Conservation (phyloP, 192 early-diverging fungal species). For the Mortierella alpina region DNA sequence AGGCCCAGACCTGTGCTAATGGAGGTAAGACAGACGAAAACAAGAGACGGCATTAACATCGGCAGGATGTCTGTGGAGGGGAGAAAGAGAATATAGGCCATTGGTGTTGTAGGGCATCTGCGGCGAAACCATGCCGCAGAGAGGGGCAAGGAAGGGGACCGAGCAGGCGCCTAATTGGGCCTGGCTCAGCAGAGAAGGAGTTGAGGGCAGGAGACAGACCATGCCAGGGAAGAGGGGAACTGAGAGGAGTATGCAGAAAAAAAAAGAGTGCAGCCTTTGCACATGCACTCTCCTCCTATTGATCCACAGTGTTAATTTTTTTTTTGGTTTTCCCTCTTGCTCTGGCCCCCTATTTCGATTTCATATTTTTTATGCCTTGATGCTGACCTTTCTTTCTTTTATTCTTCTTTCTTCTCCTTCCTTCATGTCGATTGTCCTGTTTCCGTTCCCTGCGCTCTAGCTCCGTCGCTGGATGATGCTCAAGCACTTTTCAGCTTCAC, state of each 20-base stretch:
- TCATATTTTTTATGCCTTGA: constrained; percentile 1
- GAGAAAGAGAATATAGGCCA: too few species aligned
- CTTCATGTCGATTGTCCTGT: background rate
- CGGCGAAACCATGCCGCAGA: too few species aligned
- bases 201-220: too few species aligned
- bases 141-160: too few species aligned
- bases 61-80: too few species aligned
- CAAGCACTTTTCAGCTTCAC: constrained; percentile 38
- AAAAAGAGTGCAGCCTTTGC: background rate
- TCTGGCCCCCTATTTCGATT: background rate
- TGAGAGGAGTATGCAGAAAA: too few species aligned
- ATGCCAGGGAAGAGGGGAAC: too few species aligned
- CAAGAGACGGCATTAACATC: too few species aligned
- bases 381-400: background rate
- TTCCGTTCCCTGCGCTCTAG: constrained; percentile 3
- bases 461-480: constrained; percentile 35
- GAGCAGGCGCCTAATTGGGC: too few species aligned
- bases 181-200: too few species aligned
- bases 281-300: background rate
- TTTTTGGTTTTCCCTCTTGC: background rate
- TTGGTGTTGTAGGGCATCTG: too few species aligned
- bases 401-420: background rate
- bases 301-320: background rate
- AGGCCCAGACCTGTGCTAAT: background rate
- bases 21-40: too few species aligned